These are phyloP conservation scores for Corylus heterophylla DNA, from an alignment of 306 rosid genomes.

Conservation along the genomic window DNA sequence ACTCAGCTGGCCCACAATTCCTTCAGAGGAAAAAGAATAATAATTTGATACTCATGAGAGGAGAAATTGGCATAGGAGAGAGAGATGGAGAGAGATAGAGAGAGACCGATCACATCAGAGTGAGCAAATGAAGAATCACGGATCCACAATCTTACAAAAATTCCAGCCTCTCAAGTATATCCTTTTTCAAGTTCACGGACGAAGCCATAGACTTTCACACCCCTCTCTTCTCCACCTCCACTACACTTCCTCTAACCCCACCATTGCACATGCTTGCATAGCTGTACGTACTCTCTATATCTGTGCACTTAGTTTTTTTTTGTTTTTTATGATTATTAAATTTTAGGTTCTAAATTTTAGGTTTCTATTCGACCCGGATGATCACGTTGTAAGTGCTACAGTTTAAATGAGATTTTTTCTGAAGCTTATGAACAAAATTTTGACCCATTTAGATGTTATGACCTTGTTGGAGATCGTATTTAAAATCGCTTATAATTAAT, in stretches of 20 bases:
- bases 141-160: slow-evolving; percentile 48
- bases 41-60: slow-evolving; percentile 16
- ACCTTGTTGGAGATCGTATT: too few species aligned
- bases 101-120: slow-evolving; percentile 36
- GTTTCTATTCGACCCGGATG: too few species aligned
- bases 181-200: slow-evolving; percentile 13
- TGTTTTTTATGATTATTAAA: too few species aligned
- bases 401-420: too few species aligned
- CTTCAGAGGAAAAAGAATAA: neutral
- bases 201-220: slow-evolving; percentile 4
- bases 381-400: too few species aligned
- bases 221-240: neutral
- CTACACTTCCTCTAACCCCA: slow-evolving; percentile 8
- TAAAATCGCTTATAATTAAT: too few species aligned
- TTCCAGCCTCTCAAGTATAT: slow-evolving; percentile 15
- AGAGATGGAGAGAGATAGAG: neutral
- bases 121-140: slow-evolving; percentile 53
- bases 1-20: neutral
- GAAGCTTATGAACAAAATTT: too few species aligned
- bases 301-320: neutral
- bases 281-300: neutral
- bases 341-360: too few species aligned
- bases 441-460: too few species aligned
- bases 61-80: neutral
- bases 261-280: slow-evolving; percentile 34